Percentiles rank a stretch among this genome's conserved stretches.
Conservation (phyloP, 1,284 basidiomycete genomes). For the Melampsora larici-populina region DNA sequence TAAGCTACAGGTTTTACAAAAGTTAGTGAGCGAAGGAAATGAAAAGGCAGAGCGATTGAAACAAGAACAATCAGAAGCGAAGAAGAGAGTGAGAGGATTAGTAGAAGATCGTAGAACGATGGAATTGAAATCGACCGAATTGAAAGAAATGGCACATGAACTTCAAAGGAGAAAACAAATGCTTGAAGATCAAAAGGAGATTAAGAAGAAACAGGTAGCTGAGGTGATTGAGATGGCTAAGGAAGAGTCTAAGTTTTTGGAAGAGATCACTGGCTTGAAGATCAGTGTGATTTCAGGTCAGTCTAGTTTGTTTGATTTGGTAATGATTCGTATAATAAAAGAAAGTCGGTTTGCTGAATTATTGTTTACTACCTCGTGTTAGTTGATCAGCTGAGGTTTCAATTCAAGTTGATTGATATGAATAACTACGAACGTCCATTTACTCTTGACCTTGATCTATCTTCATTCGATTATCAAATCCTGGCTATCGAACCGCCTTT, state of each 20-base stretch:
- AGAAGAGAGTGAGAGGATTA: constrained; percentile 8
- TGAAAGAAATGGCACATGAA: not conserved
- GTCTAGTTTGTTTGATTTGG: too few species aligned
- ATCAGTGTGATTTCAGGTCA: not conserved
- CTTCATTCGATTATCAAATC: not conserved
- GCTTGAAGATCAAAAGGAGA: not conserved
- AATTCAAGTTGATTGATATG: not conserved
- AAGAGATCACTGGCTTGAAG: not conserved
- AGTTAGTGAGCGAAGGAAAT: constrained; percentile 1
- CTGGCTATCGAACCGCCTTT: not conserved
- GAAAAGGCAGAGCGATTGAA: constrained; percentile 9
- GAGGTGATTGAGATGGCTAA: not conserved
- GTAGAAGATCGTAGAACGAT: constrained; percentile 12
- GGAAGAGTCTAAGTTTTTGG: not conserved
- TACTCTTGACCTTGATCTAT: not conserved
- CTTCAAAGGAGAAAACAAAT: not conserved
- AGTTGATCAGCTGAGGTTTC: not conserved
- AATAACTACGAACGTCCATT: not conserved
- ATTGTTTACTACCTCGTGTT: not conserved
- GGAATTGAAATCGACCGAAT: constrained; percentile 21
- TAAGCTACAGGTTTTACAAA: constrained; percentile 6
- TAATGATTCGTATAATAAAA: too few species aligned
- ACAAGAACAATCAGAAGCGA: not conserved
- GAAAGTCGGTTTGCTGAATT: too few species aligned
- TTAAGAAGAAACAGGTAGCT: not conserved